These are phyloP conservation scores for Aspergillus versicolor DNA, from an alignment of 2,329 filamentous ascomycete genomes.

Conservation along the genomic window DNA sequence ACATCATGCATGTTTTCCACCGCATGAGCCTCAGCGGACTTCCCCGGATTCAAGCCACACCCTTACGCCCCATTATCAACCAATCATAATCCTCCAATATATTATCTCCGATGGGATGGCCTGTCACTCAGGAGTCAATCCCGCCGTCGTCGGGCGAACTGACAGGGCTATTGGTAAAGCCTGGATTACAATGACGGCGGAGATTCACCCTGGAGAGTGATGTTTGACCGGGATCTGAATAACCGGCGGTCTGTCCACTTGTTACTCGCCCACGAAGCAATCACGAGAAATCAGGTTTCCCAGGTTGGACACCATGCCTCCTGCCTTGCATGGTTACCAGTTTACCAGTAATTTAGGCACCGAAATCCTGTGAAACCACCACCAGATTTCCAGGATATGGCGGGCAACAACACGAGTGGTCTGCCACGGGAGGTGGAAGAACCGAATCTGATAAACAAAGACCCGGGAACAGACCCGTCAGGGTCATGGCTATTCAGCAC, in stretches of 20 bases:
- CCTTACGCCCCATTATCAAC: constrained; percentile 1
- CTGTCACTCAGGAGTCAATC: neutral
- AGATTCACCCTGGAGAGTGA: neutral
- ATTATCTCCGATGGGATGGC: constrained; percentile 2
- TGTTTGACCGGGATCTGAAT: neutral
- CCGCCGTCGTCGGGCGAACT: neutral
- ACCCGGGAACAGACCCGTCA: neutral
- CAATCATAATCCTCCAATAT: constrained; percentile 3
- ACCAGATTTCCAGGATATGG: neutral
- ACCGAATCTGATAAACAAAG: neutral
- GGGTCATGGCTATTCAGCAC: neutral
- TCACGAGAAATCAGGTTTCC: neutral
- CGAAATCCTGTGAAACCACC: neutral
- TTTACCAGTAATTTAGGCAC: neutral
- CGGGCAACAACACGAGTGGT: neutral
- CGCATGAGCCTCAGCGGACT: constrained; percentile 4
- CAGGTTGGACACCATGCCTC: neutral
- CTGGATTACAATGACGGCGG: neutral
- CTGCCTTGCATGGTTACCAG: neutral
- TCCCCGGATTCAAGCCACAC: constrained; percentile 17
- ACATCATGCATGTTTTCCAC: neutral
- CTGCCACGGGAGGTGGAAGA: neutral
- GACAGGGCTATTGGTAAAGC: neutral
- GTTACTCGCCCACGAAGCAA: neutral
- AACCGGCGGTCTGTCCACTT: neutral